Conservation (phyloP, 805 yeast species). For the Nakazawaea molendinolei region DNA sequence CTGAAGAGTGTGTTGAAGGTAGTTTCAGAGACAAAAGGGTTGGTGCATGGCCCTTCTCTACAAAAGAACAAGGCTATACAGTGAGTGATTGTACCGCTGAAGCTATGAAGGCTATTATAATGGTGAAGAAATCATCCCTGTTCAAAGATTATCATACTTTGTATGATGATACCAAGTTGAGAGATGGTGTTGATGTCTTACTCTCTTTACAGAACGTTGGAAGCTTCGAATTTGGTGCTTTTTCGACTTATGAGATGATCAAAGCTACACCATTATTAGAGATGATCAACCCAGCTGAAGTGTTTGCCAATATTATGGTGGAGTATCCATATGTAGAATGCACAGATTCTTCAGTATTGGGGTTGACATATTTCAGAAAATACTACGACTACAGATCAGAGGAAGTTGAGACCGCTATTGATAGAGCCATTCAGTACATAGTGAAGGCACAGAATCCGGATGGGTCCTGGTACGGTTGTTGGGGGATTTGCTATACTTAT, state of each 20-base stretch:
- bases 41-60: constrained; percentile 97
- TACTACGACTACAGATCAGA: constrained; percentile 56
- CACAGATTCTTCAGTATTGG: constrained; percentile 90
- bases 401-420: constrained; percentile 65
- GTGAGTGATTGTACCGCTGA: constrained; percentile 98
- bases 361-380: constrained; percentile 70
- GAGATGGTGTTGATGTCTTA: constrained; percentile 70
- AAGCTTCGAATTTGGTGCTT: constrained; percentile 79
- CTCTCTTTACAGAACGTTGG: constrained; percentile 74
- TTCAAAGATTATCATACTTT: constrained; percentile 32
- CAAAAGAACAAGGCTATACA: constrained; percentile 92
- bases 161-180: constrained; percentile 47
- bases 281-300: constrained; percentile 89
- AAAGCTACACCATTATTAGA: constrained; percentile 78
- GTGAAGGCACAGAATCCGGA: constrained; percentile 61
- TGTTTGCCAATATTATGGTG: constrained; percentile 96
- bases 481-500: constrained; percentile 96
- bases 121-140: constrained; percentile 68
- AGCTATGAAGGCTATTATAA: constrained; percentile 84
- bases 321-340: constrained; percentile 98
- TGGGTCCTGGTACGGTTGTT: constrained; percentile 97
- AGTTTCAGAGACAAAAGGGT: constrained; percentile 75
- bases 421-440: constrained; percentile 69
- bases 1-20: constrained; percentile 67
- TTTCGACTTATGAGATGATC: constrained; percentile 84